Base-by-base conservation (phyloP, 352 stramenopile species). In the Chrysophaeum taylorii region DNA sequence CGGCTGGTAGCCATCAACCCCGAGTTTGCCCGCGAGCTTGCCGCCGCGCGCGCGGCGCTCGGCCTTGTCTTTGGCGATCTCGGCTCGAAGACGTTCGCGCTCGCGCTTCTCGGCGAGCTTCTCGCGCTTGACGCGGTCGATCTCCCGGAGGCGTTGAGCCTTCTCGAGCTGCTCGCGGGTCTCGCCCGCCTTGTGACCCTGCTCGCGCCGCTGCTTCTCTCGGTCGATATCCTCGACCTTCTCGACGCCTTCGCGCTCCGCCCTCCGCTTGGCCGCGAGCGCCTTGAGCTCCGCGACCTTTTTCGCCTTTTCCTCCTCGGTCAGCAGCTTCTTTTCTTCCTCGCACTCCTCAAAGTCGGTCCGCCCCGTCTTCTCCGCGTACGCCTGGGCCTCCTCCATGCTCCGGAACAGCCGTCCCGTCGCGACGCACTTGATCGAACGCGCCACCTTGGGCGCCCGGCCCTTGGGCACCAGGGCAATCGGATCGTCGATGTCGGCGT, bases 21-120 rank as follows among this genome's bases (percentile, higher is more conserved):
- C 74, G 15, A 84, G 68, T 39, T 75, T 73, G 7, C 84, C 84
- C n/a, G 80, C 83, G 14, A 94, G 78, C 53, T 90, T 85, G 0
- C 90, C 90, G 29, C 84, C 82, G 42, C 86, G 84, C 33, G 87
- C 86, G 25, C 87, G 85, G 43, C 88, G 84, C 68, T 94, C 88
- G 5, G 87, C 81, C 79, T 95, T 95, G 75, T 96, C 90, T 73
- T 91, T 84, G 64, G 92, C 89, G 21, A 96, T 78, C 77, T 95
- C 85, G 68, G 82, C 83, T 57, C 86, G 87, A 25, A 96, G 73
- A 9, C 87, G 86, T 69, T 94, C 89, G 42, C 90, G 86, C 75
- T 96, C 87, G 12, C 81, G 76, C 76, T 92, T 92, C 70, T 82
- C 84, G 23, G 92, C 86, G 18, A 91, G 85, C 63, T 91, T 92